A percentile compares a stretch with the other conserved stretches of the same genome.
These are phyloP conservation scores for Endoconidiophora polonica DNA, from an alignment of 2,329 filamentous ascomycete genomes.

Conservation along the genomic window DNA sequence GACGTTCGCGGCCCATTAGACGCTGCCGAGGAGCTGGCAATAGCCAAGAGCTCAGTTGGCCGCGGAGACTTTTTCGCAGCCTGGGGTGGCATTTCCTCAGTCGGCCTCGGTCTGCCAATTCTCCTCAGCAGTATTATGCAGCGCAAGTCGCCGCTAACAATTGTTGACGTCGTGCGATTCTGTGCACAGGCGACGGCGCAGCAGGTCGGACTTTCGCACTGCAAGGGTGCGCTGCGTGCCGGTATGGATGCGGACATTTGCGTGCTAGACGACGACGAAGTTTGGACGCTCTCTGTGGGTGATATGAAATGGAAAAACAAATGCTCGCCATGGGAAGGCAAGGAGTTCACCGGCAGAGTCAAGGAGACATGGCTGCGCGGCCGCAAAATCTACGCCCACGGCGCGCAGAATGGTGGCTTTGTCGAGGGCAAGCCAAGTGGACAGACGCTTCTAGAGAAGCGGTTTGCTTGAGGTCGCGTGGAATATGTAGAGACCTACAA, in stretches of 20 bases:
- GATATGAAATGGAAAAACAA: constrained; percentile 94
- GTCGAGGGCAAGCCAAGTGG: constrained; percentile 31
- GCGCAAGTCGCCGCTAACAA: constrained; percentile 25
- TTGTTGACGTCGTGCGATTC: constrained; percentile 69
- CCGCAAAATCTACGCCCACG: constrained; percentile 52
- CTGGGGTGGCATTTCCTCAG: constrained; percentile 91
- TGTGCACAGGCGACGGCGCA: constrained; percentile 74
- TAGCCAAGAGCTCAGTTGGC: constrained; percentile 4
- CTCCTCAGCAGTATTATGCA: constrained; percentile 56
- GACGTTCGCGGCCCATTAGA: constrained; percentile 28
- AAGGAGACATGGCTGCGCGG: constrained; percentile 76
- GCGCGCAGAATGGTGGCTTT: constrained; percentile 35
- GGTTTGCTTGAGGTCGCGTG: constrained; percentile 17
- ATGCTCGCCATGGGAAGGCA: constrained; percentile 78
- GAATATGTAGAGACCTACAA: neutral
- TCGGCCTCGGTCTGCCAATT: constrained; percentile 82
- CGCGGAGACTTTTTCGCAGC: constrained; percentile 82
- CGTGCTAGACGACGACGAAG: constrained; percentile 72
- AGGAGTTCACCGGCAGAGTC: constrained; percentile 60
- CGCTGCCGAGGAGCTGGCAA: constrained; percentile 18
- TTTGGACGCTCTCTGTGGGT: constrained; percentile 54
- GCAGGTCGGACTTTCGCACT: constrained; percentile 69
- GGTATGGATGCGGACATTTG: constrained; percentile 85
- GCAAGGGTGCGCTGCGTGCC: constrained; percentile 64
- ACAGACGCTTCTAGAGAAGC: constrained; percentile 43